Evolutionary conservation across 768 basidiomycete species (phyloP), one percentile per base, ranked within the genome.

Genomic region (Fomitopsis serialis): DNA sequence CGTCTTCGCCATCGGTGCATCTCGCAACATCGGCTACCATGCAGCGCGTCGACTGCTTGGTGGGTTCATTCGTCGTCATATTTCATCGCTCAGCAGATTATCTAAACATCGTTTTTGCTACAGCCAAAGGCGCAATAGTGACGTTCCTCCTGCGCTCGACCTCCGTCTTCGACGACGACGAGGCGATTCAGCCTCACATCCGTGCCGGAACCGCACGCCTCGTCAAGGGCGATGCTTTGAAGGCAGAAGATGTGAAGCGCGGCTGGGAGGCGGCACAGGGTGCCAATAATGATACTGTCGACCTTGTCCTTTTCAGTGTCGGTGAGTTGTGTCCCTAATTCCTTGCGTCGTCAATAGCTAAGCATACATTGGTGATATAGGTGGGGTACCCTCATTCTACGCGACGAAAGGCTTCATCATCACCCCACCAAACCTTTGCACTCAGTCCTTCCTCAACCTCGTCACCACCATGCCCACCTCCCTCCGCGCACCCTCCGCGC

Each of bases 71-170:
- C 29, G n/a, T n/a, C n/a, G n/a, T n/a, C 19, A 13, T 21, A 24
- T 2, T 25, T 27, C 2, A 21, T 8, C 42, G 40, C 22, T 4
- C 22, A 9, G n/a, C 27, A 45, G 37, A 25, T 23, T 44, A 19
- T 24, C 52, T 54, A 8, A 32, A 5, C 5, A 6, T 45, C 34
- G 9, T 24, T 19, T 6, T 22, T 22, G 17, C 44, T 47, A 25
- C 59, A 87, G 86, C 71, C 5, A 66, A 73, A 48, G 85, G 85
- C 36, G 72, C 78, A 3, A 80, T 74, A 1, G 80, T 87, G 0
- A 84, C 84, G 0, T 87, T 84, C 59, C 72, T 87, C 12, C 72
- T 88, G 34, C 79, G 87, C 27, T 73, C 70, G 17, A 68, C 76
- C 0, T 56, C 68, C 9, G 71, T 73, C 3, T 87, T 88, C 57